A percentile compares a stretch with the other conserved stretches of the same genome.
Evolutionary conservation across 208 protist species (phyloP).

Genomic region (Trypanosoma rangeli): DNA sequence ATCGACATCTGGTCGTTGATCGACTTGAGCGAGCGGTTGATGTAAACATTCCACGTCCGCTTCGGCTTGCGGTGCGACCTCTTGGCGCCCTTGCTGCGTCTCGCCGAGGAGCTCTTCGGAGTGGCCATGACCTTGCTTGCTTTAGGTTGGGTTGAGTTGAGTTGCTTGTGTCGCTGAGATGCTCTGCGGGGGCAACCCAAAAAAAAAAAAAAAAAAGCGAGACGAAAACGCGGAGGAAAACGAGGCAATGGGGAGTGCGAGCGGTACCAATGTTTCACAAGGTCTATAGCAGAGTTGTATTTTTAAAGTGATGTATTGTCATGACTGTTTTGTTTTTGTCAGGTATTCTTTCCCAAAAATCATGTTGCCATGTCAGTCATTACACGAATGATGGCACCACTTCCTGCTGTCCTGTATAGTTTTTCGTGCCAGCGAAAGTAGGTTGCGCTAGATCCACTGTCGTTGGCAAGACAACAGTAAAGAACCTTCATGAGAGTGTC

Average conservation of each 20-base stretch:
- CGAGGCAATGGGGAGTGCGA: too few relatives aligned
- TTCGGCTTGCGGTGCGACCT: constrained; percentile 66
- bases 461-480: constrained; percentile 26
- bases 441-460: constrained; percentile 19
- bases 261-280: too few relatives aligned
- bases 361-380: constrained; percentile 32
- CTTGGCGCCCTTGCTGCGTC: constrained; percentile 32
- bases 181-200: neutral
- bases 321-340: too few relatives aligned
- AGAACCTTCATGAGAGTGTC: constrained; percentile 36
- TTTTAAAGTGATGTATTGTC: too few relatives aligned
- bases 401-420: constrained; percentile 18
- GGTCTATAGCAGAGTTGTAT: too few relatives aligned
- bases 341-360: too few relatives aligned
- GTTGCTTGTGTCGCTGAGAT: neutral
- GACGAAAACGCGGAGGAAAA: too few relatives aligned
- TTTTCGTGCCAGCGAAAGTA: constrained; percentile 33
- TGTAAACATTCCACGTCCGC: neutral
- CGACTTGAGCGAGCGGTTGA: neutral
- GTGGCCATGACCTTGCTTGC: constrained; percentile 42
- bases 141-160: neutral
- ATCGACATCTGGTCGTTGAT: neutral
- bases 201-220: too few relatives aligned
- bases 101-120: constrained; percentile 41
- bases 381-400: constrained; percentile 24